Conservation (phyloP, 768 basidiomycete species). For the Strobilomyces confusus region DNA sequence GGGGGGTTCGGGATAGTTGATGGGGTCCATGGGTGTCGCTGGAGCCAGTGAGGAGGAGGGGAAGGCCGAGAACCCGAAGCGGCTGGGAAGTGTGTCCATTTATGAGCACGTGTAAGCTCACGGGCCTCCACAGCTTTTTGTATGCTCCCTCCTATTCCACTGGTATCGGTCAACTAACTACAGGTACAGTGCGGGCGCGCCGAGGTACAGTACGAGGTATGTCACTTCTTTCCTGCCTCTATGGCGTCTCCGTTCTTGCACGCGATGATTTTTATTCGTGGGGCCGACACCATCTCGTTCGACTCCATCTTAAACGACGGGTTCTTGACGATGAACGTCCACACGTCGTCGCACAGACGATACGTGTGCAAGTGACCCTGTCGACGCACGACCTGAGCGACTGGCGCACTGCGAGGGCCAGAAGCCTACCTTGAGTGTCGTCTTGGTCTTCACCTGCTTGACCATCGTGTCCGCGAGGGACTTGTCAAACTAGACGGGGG, state of each 20-base stretch:
- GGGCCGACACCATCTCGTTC: constrained; percentile 67
- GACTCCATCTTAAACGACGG: constrained; percentile 95
- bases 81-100: constrained; percentile 21
- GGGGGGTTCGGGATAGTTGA: constrained; percentile 52
- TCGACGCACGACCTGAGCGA: constrained; percentile 4
- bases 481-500: constrained; percentile 79
- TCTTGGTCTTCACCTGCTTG: constrained; percentile 93
- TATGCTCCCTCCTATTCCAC: constrained; percentile 10
- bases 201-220: constrained; percentile 29
- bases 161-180: constrained; percentile 13
- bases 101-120: constrained; percentile 22
- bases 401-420: not conserved
- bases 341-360: constrained; percentile 91
- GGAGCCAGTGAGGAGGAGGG: constrained; percentile 11
- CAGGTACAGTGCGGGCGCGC: constrained; percentile 19
- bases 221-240: constrained; percentile 74
- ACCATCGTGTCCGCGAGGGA: constrained; percentile 89
- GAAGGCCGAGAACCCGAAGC: constrained; percentile 5
- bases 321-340: constrained; percentile 97
- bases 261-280: constrained; percentile 94
- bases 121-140: constrained; percentile 5
- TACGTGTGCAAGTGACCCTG: constrained; percentile 92
- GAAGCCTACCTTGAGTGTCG: constrained; percentile 74
- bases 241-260: constrained; percentile 94
- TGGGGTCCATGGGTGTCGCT: constrained; percentile 27